Conservation (phyloP, 352 stramenopile species). For the Paralagenidium karlingii region DNA sequence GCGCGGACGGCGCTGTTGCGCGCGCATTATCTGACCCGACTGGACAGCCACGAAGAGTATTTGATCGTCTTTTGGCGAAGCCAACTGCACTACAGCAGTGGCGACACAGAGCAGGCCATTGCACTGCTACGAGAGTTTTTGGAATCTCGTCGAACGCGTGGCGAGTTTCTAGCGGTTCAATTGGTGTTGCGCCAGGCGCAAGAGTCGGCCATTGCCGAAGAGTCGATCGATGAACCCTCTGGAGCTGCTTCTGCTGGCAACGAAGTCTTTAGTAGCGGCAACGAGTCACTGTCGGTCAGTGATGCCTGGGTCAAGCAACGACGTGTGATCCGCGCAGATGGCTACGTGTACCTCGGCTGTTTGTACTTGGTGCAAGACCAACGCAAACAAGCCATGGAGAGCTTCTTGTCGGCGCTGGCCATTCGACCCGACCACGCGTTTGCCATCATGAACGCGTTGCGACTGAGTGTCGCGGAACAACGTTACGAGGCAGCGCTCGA, state of each 20-base stretch:
- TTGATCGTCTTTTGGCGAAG: constrained; percentile 25
- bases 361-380: constrained; percentile 26
- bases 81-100: constrained; percentile 10
- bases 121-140: constrained; percentile 22
- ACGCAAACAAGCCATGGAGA: constrained; percentile 6
- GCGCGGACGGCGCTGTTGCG: constrained; percentile 18
- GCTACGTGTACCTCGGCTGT: constrained; percentile 17
- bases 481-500: too few relatives aligned
- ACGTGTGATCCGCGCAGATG: constrained; percentile 22
- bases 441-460: constrained; percentile 32
- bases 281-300: constrained; percentile 9
- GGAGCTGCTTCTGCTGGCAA: too few relatives aligned
- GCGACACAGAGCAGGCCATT: constrained; percentile 8
- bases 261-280: constrained; percentile 4
- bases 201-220: background rate
- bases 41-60: constrained; percentile 43
- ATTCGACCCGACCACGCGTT: constrained; percentile 22
- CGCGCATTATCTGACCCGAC: constrained; percentile 30
- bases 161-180: too few relatives aligned
- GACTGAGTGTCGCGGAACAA: too few relatives aligned
- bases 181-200: constrained; percentile 6
- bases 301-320: constrained; percentile 17
- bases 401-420: constrained; percentile 16
- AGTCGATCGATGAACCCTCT: background rate
- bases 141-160: constrained; percentile 9